phyloP scores from a whole-genome alignment of 352 stramenopile species.

The Phytopythium aichiense region DNA sequence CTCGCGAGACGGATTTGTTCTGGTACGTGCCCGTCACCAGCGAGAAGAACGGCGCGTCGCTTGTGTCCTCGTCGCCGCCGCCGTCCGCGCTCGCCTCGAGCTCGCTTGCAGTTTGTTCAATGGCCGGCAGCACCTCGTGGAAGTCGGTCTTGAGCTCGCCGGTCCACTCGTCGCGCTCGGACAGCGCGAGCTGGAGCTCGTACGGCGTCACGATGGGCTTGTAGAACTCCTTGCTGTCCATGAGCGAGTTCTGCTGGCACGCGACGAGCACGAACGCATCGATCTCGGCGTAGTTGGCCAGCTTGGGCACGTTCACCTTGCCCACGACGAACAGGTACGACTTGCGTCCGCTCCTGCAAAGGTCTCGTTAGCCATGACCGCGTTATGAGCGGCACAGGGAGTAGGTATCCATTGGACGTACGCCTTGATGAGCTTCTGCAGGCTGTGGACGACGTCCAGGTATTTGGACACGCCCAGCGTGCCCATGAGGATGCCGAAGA shows the following conservation, averaged over 20 bases:
- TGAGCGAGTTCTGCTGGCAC: slow-evolving; percentile 93
- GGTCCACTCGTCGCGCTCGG: slow-evolving; percentile 83
- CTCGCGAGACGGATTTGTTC: slow-evolving; percentile 22
- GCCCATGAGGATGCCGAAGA: slow-evolving; percentile 96
- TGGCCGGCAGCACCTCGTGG: slow-evolving; percentile 62
- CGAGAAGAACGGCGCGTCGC: slow-evolving; percentile 81
- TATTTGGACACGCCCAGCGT: slow-evolving; percentile 92
- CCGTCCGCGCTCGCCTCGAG: slow-evolving; percentile 20
- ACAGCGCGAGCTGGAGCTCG: slow-evolving; percentile 94
- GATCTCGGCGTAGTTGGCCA: slow-evolving; percentile 97
- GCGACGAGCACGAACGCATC: slow-evolving; percentile 96
- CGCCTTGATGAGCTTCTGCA: slow-evolving; percentile 88
- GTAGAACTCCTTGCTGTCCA: slow-evolving; percentile 91
- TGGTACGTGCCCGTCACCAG: slow-evolving; percentile 77
- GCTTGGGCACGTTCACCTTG: slow-evolving; percentile 96
- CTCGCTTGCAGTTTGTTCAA: slow-evolving; percentile 32
- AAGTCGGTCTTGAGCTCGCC: slow-evolving; percentile 85
- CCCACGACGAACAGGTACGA: slow-evolving; percentile 97
- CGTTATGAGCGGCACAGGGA: neutral
- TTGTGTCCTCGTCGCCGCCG: slow-evolving; percentile 22
- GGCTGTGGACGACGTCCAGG: slow-evolving; percentile 86
- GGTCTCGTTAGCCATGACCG: neutral
- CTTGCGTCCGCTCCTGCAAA: slow-evolving; percentile 85
- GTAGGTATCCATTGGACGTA: slow-evolving; percentile 17
- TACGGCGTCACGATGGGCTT: slow-evolving; percentile 92